Conservation (phyloP, 1,284 basidiomycete species). For the Trametes versicolor region DNA sequence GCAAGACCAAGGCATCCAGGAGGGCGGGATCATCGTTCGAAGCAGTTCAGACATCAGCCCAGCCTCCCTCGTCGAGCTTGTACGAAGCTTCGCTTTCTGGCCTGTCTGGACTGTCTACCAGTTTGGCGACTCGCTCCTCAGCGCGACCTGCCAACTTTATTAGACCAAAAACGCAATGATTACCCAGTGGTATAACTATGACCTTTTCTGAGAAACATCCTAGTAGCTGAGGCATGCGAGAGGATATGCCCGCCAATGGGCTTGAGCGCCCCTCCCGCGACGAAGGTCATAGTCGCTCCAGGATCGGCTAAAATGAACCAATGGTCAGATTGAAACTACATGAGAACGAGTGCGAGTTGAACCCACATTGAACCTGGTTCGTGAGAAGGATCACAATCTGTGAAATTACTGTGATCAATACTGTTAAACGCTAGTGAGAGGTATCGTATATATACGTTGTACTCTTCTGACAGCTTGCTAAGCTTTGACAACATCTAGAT, state of each 20-base stretch:
- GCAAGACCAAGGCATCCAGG: background rate
- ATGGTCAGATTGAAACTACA: background rate
- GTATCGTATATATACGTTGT: conserved; percentile 62
- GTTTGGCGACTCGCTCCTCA: conserved; percentile 95
- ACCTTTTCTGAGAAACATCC: conserved; percentile 91
- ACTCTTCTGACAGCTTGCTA: conserved; percentile 92
- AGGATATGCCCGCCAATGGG: conserved; percentile 90
- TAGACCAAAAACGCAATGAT: background rate
- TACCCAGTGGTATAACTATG: conserved; percentile 18
- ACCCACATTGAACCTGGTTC: conserved; percentile 89
- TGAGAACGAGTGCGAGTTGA: conserved; percentile 1
- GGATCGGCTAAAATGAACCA: conserved; percentile 77
- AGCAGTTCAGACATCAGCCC: conserved; percentile 69
- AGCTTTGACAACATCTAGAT: conserved; percentile 88
- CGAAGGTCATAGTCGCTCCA: conserved; percentile 94
- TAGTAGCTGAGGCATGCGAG: conserved; percentile 87
- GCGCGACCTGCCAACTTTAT: conserved; percentile 70
- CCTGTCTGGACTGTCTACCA: conserved; percentile 92
- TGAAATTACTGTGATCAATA: conserved; percentile 25
- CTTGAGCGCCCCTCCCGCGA: conserved; percentile 87
- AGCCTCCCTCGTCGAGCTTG: conserved; percentile 88
- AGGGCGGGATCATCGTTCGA: background rate
- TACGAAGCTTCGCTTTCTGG: conserved; percentile 94
- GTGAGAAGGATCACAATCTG: conserved; percentile 89
- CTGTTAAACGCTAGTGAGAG: conserved; percentile 7